Percentiles rank a stretch among this genome's conserved stretches.
These are phyloP conservation scores for Schizosaccharomyces lindneri DNA, from an alignment of 805 yeast species.

Conservation along the genomic window DNA sequence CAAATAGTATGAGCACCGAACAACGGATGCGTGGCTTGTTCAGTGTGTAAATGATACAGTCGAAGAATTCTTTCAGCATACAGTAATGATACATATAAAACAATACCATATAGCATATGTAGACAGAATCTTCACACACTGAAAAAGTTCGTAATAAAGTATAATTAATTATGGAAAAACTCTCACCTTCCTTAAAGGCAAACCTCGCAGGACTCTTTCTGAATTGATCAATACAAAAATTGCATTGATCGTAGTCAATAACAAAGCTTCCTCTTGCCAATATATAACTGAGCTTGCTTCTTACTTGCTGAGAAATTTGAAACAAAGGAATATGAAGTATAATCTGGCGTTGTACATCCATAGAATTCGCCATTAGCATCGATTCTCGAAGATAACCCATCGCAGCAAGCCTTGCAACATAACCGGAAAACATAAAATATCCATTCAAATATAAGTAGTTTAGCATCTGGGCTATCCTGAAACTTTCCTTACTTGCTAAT, in stretches of 20 bases:
- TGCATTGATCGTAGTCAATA: background rate
- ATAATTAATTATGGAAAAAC: background rate
- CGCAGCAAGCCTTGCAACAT: background rate
- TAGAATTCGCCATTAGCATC: background rate
- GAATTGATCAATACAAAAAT: background rate
- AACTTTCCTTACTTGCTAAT: background rate
- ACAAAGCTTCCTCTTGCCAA: background rate
- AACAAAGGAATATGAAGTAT: background rate
- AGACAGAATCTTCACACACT: background rate
- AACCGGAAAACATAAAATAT: background rate
- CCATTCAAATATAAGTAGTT: background rate
- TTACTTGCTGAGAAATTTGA: background rate
- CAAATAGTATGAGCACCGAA: background rate
- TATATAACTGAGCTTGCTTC: background rate
- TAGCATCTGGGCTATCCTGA: background rate
- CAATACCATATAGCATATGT: background rate
- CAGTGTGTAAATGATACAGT: background rate
- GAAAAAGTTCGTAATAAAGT: background rate
- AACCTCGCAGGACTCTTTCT: background rate
- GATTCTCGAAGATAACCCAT: background rate
- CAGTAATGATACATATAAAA: background rate
- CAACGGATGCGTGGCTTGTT: background rate
- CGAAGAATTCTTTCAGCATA: background rate
- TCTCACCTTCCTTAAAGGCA: background rate
- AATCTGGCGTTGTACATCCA: background rate